Percentiles rank a stretch among this genome's conserved stretches.
These are phyloP conservation scores for Epichloe hybrida DNA, from an alignment of 2,329 filamentous ascomycete genomes.

Conservation along the genomic window DNA sequence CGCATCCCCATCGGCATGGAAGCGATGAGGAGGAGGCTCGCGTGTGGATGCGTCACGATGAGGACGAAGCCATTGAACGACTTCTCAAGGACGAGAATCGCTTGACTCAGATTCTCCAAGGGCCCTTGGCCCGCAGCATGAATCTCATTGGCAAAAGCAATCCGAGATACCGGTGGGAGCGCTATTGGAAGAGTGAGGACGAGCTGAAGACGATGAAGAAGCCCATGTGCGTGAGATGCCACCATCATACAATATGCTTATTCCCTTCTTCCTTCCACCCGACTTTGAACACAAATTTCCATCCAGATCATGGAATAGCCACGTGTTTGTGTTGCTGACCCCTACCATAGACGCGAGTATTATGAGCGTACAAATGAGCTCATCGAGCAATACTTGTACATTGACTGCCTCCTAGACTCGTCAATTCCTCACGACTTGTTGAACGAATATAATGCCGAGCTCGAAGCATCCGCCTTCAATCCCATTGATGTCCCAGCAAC, in stretches of 20 bases:
- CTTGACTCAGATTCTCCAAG: conserved; percentile 44
- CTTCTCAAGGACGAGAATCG: conserved; percentile 42
- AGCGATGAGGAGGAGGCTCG: conserved; percentile 21
- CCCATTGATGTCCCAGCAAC: conserved; percentile 53
- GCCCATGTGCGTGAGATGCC: conserved; percentile 37
- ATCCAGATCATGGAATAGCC: neutral
- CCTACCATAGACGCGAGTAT: conserved; percentile 48
- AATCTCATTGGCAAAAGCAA: conserved; percentile 81
- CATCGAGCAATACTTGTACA: conserved; percentile 85
- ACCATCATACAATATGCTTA: neutral
- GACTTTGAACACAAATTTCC: neutral
- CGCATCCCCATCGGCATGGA: conserved; percentile 9
- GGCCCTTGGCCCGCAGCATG: conserved; percentile 68
- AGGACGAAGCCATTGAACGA: conserved; percentile 32
- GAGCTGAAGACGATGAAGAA: conserved; percentile 59
- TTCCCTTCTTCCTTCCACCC: neutral
- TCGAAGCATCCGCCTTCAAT: conserved; percentile 40
- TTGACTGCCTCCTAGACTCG: conserved; percentile 80
- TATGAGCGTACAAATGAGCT: conserved; percentile 83
- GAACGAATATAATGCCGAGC: conserved; percentile 65
- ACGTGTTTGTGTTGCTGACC: neutral
- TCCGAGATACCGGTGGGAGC: conserved; percentile 72
- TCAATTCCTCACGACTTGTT: conserved; percentile 84
- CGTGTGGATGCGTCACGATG: conserved; percentile 11
- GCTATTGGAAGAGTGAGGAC: conserved; percentile 72